These are phyloP conservation scores for Haematococcus sp. DNA, from an alignment of 139 green algal genomes.

Conservation along the genomic window DNA sequence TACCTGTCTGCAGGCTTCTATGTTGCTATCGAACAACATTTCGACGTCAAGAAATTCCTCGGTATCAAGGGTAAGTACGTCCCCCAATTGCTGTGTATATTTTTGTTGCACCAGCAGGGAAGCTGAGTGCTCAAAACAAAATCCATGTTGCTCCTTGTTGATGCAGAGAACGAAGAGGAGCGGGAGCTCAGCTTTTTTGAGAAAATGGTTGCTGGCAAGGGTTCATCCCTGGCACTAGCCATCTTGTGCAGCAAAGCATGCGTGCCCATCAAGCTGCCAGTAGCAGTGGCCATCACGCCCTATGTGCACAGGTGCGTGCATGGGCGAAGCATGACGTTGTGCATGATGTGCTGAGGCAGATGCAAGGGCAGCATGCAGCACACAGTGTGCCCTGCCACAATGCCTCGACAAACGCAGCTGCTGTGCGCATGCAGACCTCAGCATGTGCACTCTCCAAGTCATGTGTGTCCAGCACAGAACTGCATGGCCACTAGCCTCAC, in stretches of 20 bases:
- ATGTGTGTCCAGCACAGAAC: too few species aligned
- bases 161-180: slow-evolving; percentile 13
- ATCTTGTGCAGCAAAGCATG: slow-evolving; percentile 53
- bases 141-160: background rate
- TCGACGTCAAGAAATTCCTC: slow-evolving; percentile 52
- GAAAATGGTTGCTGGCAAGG: slow-evolving; percentile 42
- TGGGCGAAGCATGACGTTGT: too few species aligned
- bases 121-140: background rate
- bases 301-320: slow-evolving; percentile 41
- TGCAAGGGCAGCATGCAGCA: too few species aligned
- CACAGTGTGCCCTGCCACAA: too few species aligned
- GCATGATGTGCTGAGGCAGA: too few species aligned
- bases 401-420: too few species aligned
- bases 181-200: slow-evolving; percentile 36
- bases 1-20: slow-evolving; percentile 48
- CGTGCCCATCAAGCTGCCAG: slow-evolving; percentile 53
- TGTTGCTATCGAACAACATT: slow-evolving; percentile 47
- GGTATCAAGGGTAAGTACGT: slow-evolving; percentile 29
- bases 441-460: too few species aligned
- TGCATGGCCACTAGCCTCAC: too few species aligned
- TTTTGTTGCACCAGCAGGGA: background rate
- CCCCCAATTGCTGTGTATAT: background rate
- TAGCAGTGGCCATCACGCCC: slow-evolving; percentile 51
- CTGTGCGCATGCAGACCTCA: too few species aligned
- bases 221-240: slow-evolving; percentile 52